Evolutionary conservation across 2,329 filamentous ascomycete genomes (phyloP).

Genomic region (Elsinoe ampelina): DNA sequence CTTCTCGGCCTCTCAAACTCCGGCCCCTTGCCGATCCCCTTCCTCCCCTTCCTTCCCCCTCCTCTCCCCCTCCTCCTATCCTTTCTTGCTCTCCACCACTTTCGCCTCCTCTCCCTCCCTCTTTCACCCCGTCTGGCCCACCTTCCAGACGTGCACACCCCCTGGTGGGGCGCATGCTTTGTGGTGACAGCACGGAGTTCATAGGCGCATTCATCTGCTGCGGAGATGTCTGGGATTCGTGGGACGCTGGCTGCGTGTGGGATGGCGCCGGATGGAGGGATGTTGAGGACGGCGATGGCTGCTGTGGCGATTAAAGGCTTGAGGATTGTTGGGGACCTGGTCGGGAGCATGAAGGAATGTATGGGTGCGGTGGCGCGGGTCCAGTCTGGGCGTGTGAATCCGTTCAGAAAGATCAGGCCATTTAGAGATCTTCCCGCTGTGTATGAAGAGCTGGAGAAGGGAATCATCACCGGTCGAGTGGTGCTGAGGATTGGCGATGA

Average conservation of each 20-base stretch:
- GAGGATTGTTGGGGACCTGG: constrained; percentile 35
- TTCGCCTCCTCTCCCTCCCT: too few species aligned
- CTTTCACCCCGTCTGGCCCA: too few species aligned
- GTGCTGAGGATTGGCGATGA: constrained; percentile 33
- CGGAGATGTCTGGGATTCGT: constrained; percentile 36
- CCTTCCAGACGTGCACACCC: too few species aligned
- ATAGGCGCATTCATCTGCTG: constrained; percentile 34
- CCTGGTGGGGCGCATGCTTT: constrained; percentile 34
- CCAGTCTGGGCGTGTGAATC: constrained; percentile 33
- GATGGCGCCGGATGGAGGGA: constrained; percentile 33
- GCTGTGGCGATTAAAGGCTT: constrained; percentile 40
- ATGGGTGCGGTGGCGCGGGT: constrained; percentile 39
- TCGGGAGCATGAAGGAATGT: constrained; percentile 38
- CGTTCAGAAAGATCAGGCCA: constrained; percentile 32
- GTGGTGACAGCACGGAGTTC: constrained; percentile 36
- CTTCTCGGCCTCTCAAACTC: neutral
- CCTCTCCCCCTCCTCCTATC: neutral
- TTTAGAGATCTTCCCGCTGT: constrained; percentile 35
- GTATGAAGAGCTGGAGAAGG: constrained; percentile 38
- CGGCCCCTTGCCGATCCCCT: too few species aligned
- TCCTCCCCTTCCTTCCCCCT: too few species aligned
- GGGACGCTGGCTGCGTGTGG: constrained; percentile 37
- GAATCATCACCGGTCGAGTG: constrained; percentile 35
- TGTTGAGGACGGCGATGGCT: constrained; percentile 33
- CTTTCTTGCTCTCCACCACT: too few species aligned